phyloP scores from a whole-genome alignment of 148 eudicot genomes.

The Mesembryanthemum crystallinum region DNA sequence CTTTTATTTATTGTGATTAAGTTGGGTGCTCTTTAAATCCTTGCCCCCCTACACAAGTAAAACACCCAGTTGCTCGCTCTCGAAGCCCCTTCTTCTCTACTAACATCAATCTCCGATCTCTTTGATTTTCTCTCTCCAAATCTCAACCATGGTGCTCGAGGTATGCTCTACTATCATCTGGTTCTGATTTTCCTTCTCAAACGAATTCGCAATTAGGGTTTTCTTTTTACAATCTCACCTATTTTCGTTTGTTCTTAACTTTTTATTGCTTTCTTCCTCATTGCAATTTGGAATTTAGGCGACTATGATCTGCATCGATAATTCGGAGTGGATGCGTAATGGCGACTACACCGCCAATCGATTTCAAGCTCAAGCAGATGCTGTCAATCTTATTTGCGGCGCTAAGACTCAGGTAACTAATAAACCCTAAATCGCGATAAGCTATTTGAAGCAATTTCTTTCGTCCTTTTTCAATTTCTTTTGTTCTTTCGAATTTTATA shows the following conservation, averaged over 20 bases:
- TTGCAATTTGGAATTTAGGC: constrained; percentile 48
- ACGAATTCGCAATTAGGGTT: constrained; percentile 30
- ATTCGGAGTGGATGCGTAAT: constrained; percentile 98
- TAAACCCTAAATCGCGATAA: constrained; percentile 18
- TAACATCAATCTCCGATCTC: neutral
- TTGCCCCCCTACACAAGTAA: constrained; percentile 25
- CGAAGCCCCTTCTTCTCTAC: neutral
- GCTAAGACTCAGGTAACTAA: constrained; percentile 82
- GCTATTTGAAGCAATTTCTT: too few relatives aligned
- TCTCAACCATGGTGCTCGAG: constrained; percentile 71
- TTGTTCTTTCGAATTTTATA: neutral
- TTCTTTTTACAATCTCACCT: neutral
- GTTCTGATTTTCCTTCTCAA: neutral
- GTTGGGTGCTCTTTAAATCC: neutral
- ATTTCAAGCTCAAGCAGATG: constrained; percentile 90
- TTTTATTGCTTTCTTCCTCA: neutral
- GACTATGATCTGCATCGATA: constrained; percentile 93
- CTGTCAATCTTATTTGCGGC: constrained; percentile 92
- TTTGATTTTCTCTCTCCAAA: constrained; percentile 12
- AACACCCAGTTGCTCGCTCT: neutral
- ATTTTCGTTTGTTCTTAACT: neutral
- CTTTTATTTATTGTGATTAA: too few relatives aligned
- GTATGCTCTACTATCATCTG: constrained; percentile 24
- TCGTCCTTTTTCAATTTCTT: neutral
- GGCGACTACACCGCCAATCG: constrained; percentile 84